phyloP scores from a whole-genome alignment of 208 protist species.

The Phytomonas sp. region DNA sequence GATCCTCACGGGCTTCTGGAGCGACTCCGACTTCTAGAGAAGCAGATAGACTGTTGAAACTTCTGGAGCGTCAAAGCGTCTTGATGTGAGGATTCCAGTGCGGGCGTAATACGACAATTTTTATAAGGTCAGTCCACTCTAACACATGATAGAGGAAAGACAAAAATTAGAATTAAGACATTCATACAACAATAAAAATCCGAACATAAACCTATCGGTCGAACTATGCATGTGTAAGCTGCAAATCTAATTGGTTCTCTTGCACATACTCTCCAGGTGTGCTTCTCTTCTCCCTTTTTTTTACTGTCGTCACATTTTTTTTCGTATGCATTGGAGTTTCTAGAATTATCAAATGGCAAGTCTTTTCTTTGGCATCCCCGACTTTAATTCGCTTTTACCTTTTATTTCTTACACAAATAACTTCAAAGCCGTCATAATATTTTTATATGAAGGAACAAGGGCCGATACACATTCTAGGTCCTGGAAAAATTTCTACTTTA shows the following conservation, averaged over 20 bases:
- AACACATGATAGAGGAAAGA: not conserved
- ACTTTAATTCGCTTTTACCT: not conserved
- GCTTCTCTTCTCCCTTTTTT: not conserved
- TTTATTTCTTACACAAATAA: not conserved
- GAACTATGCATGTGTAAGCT: not conserved
- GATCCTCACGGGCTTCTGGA: slow-evolving; percentile 17
- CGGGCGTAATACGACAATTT: not conserved
- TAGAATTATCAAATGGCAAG: too few species aligned
- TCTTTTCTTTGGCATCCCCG: not conserved
- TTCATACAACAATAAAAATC: not conserved
- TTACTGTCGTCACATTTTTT: not conserved
- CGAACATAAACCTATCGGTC: not conserved
- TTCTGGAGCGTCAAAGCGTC: not conserved
- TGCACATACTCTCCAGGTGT: not conserved
- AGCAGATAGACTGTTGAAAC: slow-evolving; percentile 8
- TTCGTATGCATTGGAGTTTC: not conserved
- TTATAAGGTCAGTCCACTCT: not conserved
- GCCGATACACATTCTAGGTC: not conserved
- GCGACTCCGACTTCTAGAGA: slow-evolving; percentile 16
- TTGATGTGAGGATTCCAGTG: not conserved
- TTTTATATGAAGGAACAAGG: not conserved
- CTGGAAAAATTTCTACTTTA: not conserved
- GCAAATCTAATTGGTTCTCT: not conserved
- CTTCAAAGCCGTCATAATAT: not conserved
- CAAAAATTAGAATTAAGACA: not conserved